Conservation (phyloP, 768 basidiomycete genomes). For the Amanita subjunquillea region DNA sequence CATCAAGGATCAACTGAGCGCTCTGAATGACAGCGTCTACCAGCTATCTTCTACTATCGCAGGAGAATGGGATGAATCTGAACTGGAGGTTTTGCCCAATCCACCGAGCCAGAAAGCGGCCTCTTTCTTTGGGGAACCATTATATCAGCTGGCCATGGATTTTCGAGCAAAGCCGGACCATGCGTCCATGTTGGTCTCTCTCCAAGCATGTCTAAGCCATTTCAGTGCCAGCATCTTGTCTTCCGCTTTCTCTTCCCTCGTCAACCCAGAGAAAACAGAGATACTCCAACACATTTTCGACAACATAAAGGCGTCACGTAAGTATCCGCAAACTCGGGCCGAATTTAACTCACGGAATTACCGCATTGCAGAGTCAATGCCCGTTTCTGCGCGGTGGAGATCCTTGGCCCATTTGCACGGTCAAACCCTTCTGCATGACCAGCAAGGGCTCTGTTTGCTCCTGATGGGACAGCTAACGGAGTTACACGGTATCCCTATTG, state of each 20-base stretch:
- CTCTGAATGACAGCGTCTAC: conserved; percentile 36
- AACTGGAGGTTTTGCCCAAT: neutral
- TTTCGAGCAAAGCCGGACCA: neutral
- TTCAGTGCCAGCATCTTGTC: neutral
- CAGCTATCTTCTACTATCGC: conserved; percentile 39
- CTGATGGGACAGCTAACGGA: neutral
- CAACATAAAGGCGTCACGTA: neutral
- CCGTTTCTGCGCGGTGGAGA: neutral
- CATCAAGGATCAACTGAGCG: conserved; percentile 29
- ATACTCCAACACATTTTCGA: neutral
- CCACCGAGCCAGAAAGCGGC: neutral
- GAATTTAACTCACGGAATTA: neutral
- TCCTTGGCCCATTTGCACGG: neutral
- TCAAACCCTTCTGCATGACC: neutral
- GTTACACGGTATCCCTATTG: neutral
- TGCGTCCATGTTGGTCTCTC: neutral
- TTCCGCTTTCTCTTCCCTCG: neutral
- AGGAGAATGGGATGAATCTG: conserved; percentile 20
- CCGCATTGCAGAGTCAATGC: neutral
- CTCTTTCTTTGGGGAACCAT: conserved; percentile 4
- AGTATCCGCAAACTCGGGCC: neutral
- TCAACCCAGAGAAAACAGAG: neutral
- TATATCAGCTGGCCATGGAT: neutral
- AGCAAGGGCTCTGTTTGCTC: neutral
- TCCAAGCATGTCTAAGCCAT: neutral